Evolutionary conservation across 176 grass and related monocot genomes (phyloP), one percentile per base, ranked within the genome.

Genomic region (Eleusine coracana): DNA sequence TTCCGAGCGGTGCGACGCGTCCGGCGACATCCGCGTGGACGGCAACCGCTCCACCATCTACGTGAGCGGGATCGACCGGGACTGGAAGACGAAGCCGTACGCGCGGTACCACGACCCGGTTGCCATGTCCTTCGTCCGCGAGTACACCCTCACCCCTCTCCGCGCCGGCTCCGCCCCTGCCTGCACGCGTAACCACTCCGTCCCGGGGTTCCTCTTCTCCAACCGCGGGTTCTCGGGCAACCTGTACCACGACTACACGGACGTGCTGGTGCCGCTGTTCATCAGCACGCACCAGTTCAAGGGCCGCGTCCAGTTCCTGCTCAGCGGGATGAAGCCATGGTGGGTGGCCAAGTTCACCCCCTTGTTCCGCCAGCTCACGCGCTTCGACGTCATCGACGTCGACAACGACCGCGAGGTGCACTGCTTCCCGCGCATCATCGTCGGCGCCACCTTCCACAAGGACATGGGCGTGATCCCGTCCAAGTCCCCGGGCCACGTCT

Each of bases 221-320:
- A 88, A 88, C 82, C 68, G 89, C 6, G 95, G 95, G 2, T 97
- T 92, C 90, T 94, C 95, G 15, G 92, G 92, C 23, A 97, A 97
- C 78, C 82, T 97, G 25, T 97, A 94, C 90, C 95, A 97, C 81
- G 92, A 94, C 84, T 97, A 94, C 82, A 97, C 95, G 6, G 95
- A 97, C 73, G 95, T 94, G 76, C 68, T 97, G 44, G 86, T 97
- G 36, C 95, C 95, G 7, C 74, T 97, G 2, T 97, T 97, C 92
- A 85, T 97, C 66, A 94, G 91, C 90, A 91, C 92, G 10, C 83
- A 78, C 88, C 82, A 59, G 28, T 97, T 94, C 87, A 85, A 85
- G 1, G 82, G 90, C 15, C 75, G 91, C 39, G 92, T 97, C 18
- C 79, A 84, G 79, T 92, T 97, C 76, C 70, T 94, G 37, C 86